Percentiles rank a stretch among this genome's conserved stretches.
phyloP scores from a whole-genome alignment of 1,284 basidiomycete species.

The Cutaneotrichosporon sp. region DNA sequence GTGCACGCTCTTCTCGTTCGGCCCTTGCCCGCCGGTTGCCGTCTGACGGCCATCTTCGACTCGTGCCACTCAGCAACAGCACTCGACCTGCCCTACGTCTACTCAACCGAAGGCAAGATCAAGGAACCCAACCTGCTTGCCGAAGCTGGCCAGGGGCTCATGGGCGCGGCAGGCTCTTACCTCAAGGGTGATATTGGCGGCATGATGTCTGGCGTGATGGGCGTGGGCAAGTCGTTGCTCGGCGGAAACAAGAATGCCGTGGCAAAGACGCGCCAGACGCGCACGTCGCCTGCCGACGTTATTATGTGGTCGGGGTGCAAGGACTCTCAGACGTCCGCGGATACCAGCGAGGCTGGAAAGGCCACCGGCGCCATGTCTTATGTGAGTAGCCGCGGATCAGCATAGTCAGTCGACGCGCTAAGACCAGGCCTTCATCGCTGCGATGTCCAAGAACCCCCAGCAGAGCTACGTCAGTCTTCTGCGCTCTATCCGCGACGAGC shows the following conservation, averaged over 20 bases:
- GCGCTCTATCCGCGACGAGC: constrained; percentile 58
- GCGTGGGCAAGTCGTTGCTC: constrained; percentile 17
- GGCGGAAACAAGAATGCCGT: constrained; percentile 13
- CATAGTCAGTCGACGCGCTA: too few relatives aligned
- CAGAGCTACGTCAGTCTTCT: constrained; percentile 78
- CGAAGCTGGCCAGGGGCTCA: constrained; percentile 68
- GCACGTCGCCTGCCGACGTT: constrained; percentile 70
- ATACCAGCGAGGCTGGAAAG: constrained; percentile 70
- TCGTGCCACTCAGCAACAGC: constrained; percentile 52
- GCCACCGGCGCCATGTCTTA: constrained; percentile 78
- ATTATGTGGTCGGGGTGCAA: constrained; percentile 77
- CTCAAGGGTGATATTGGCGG: constrained; percentile 65
- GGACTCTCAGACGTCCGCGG: constrained; percentile 88
- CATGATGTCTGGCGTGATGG: constrained; percentile 53
- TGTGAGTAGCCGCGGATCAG: too few relatives aligned
- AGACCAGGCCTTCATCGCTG: constrained; percentile 60
- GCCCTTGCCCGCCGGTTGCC: constrained; percentile 72
- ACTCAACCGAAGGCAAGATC: constrained; percentile 76
- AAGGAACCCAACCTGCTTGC: constrained; percentile 82
- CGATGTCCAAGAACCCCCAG: constrained; percentile 59
- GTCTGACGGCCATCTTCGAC: constrained; percentile 83
- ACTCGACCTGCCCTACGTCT: constrained; percentile 55
- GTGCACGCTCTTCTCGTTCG: constrained; percentile 54
- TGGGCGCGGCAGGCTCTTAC: constrained; percentile 48
- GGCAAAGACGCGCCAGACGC: constrained; percentile 56